phyloP scores from a whole-genome alignment of 1,139 yeast genomes.

The Yamadazyma friedrichii region DNA sequence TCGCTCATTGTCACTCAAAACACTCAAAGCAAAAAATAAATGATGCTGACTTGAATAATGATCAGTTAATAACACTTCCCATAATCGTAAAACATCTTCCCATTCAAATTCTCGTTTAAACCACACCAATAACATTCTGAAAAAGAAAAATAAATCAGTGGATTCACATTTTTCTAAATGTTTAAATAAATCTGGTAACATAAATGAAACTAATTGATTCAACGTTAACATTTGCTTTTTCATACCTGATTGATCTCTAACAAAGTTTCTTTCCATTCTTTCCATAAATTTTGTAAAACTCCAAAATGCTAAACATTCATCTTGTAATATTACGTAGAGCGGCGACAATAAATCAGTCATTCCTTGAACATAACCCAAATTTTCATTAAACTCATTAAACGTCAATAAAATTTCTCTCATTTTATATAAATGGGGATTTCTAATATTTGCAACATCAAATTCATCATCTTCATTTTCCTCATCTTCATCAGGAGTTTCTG shows the following conservation, averaged over 20 bases:
- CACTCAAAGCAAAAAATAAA: constrained; percentile 80
- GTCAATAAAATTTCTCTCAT: constrained; percentile 81
- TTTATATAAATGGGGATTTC: constrained; percentile 64
- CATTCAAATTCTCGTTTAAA: constrained; percentile 88
- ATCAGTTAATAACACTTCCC: constrained; percentile 95
- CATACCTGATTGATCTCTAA: constrained; percentile 92
- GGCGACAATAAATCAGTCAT: constrained; percentile 95
- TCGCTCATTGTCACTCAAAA: constrained; percentile 81
- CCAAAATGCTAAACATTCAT: constrained; percentile 85
- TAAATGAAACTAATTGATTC: constrained; percentile 79
- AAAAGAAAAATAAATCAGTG: constrained; percentile 86
- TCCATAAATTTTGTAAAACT: constrained; percentile 88
- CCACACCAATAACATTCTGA: constrained; percentile 94
- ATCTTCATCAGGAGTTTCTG: constrained; percentile 50
- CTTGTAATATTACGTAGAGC: constrained; percentile 70
- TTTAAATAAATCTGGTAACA: constrained; percentile 79
- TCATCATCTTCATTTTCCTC: constrained; percentile 53
- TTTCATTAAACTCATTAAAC: constrained; percentile 77
- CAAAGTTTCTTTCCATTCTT: constrained; percentile 90
- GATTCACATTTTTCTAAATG: constrained; percentile 89
- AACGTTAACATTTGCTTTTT: constrained; percentile 80
- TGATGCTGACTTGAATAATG: constrained; percentile 83
- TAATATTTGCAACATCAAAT: constrained; percentile 49
- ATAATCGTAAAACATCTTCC: constrained; percentile 71
- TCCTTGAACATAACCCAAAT: constrained; percentile 95